These are phyloP conservation scores for Blastocrithidia nonstop DNA, from an alignment of 208 protist genomes.

Conservation along the genomic window DNA sequence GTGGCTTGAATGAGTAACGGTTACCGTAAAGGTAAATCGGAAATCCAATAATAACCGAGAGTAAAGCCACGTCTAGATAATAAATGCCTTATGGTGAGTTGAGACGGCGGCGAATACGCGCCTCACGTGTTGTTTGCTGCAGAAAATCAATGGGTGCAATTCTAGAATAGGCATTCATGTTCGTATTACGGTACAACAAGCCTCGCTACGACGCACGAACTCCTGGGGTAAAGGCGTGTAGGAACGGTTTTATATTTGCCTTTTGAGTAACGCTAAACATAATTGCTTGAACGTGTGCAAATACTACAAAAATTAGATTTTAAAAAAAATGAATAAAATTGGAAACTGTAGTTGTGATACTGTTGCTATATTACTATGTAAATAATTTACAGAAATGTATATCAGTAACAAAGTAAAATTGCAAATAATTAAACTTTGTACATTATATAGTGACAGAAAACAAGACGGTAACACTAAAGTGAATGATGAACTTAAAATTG, in stretches of 20 bases:
- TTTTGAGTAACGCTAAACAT: slow-evolving; percentile 41
- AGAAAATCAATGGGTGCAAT: too few species aligned
- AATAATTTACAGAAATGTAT: not conserved
- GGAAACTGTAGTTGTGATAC: not conserved
- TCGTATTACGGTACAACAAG: slow-evolving; percentile 78
- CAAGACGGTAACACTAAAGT: too few species aligned
- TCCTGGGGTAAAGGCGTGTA: slow-evolving; percentile 76
- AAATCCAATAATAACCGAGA: too few species aligned
- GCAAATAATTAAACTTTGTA: not conserved
- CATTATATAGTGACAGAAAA: too few species aligned
- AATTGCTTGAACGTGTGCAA: not conserved
- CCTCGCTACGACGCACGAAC: slow-evolving; percentile 61
- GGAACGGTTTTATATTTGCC: slow-evolving; percentile 50
- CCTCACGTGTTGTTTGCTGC: too few species aligned
- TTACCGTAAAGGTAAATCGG: too few species aligned
- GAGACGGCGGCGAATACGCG: too few species aligned
- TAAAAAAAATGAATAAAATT: slow-evolving; percentile 1
- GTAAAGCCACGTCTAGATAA: too few species aligned
- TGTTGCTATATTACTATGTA: too few species aligned
- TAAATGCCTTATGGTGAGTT: too few species aligned
- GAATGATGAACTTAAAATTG: too few species aligned
- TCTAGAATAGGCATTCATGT: slow-evolving; percentile 69
- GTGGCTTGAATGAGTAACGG: too few species aligned
- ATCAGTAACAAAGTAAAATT: not conserved
- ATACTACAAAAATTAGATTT: slow-evolving; percentile 5